These are phyloP conservation scores for Somion occarium DNA, from an alignment of 1,284 basidiomycete species.

Conservation along the genomic window DNA sequence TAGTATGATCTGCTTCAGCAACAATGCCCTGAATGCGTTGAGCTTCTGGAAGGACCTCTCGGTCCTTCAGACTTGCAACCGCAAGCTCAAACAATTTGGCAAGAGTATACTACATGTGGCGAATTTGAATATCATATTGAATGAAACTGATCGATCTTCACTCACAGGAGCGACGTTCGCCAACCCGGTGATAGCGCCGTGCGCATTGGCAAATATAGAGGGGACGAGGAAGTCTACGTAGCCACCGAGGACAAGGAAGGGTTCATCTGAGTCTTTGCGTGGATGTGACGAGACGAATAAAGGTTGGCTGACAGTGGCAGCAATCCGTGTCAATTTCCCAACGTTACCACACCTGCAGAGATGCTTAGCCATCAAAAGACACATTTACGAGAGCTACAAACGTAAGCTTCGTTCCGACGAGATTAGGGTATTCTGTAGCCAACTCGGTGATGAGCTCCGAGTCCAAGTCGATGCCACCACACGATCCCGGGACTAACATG, in stretches of 20 bases:
- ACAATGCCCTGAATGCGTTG: conserved; percentile 76
- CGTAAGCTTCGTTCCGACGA: conserved; percentile 86
- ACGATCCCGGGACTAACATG: conserved; percentile 68
- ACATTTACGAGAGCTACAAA: conserved; percentile 33
- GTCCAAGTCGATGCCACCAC: conserved; percentile 82
- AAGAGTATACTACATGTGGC: conserved; percentile 58
- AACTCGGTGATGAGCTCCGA: conserved; percentile 82
- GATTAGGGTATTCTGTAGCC: conserved; percentile 65
- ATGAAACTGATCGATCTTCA: no score
- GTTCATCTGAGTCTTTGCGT: conserved; percentile 56
- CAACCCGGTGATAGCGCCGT: conserved; percentile 56
- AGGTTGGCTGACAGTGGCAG: conserved; percentile 57
- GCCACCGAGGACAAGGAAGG: conserved; percentile 61
- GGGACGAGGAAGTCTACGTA: conserved; percentile 54
- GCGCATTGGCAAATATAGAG: conserved; percentile 39
- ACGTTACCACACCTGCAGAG: conserved; percentile 75
- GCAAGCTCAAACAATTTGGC: conserved; percentile 61
- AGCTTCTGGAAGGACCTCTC: conserved; percentile 61
- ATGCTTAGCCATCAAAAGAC: neutral
- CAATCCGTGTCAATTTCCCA: conserved; percentile 84
- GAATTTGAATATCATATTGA: neutral
- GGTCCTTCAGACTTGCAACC: conserved; percentile 46
- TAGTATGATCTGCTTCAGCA: conserved; percentile 75
- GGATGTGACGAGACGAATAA: conserved; percentile 56
- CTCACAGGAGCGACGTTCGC: conserved; percentile 46